Conservation (phyloP, 768 basidiomycete genomes). For the Pleurotus giganteus region DNA sequence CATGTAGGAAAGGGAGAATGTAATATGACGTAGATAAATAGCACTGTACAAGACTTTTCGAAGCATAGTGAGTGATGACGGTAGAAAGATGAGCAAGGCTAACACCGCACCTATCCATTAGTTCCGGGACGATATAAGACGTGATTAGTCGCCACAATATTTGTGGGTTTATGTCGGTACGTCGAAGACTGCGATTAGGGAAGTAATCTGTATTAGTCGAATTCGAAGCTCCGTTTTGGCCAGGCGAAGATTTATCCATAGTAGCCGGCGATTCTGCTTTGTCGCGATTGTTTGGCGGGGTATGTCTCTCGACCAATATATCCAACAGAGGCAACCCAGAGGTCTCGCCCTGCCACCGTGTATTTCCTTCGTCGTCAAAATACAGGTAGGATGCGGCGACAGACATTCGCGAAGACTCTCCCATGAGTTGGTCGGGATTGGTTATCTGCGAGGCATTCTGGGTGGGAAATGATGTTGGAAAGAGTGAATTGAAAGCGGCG, state of each 20-base stretch:
- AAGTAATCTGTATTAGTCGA: slow-evolving; percentile 65
- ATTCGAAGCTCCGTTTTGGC: slow-evolving; percentile 20
- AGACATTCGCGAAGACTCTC: slow-evolving; percentile 62
- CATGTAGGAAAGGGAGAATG: slow-evolving; percentile 87
- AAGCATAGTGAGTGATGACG: slow-evolving; percentile 7
- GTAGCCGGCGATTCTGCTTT: slow-evolving; percentile 15
- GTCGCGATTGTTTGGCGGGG: slow-evolving; percentile 30
- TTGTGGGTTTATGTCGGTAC: slow-evolving; percentile 83
- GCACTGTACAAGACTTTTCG: slow-evolving; percentile 68
- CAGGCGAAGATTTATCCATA: slow-evolving; percentile 1
- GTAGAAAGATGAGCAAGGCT: slow-evolving; percentile 4
- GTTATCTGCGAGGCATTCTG: slow-evolving; percentile 9
- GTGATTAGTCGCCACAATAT: slow-evolving; percentile 86
- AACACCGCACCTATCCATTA: slow-evolving; percentile 83
- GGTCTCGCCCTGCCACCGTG: slow-evolving; percentile 90
- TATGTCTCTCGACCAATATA: slow-evolving; percentile 72
- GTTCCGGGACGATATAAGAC: slow-evolving; percentile 79
- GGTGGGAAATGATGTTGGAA: slow-evolving; percentile 30
- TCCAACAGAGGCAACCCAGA: slow-evolving; percentile 90
- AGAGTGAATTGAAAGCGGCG: slow-evolving; percentile 36
- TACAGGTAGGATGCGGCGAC: slow-evolving; percentile 81
- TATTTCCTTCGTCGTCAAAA: slow-evolving; percentile 84
- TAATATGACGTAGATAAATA: slow-evolving; percentile 93
- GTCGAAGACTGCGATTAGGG: slow-evolving; percentile 73
- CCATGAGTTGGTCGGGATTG: slow-evolving; percentile 45